phyloP scores from a whole-genome alignment of 257 asterid species.

The Ophiorrhiza pumila region DNA sequence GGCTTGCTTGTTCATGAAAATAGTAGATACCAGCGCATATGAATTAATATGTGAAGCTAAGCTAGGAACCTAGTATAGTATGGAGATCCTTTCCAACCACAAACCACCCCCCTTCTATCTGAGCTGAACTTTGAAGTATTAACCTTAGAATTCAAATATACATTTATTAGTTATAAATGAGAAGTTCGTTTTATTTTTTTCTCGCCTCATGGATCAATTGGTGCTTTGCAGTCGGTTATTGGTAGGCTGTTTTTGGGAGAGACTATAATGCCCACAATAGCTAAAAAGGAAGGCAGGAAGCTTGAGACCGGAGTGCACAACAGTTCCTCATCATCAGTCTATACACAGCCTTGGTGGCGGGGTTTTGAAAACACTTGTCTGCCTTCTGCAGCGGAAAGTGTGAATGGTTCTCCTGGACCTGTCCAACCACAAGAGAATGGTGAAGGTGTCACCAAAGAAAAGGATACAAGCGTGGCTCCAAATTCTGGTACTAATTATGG shows the following conservation, averaged over 20 bases:
- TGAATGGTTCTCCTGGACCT: slow-evolving; percentile 30
- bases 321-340: slow-evolving; percentile 37
- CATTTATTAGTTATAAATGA: background rate
- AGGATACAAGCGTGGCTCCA: slow-evolving; percentile 29
- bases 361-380: slow-evolving; percentile 48
- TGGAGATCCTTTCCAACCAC: background rate
- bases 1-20: background rate
- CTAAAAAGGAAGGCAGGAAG: slow-evolving; percentile 41
- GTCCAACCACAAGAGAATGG: slow-evolving; percentile 28
- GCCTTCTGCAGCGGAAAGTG: slow-evolving; percentile 39
- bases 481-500: slow-evolving; percentile 43
- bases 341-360: slow-evolving; percentile 73
- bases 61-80: background rate
- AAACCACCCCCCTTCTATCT: background rate
- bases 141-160: background rate
- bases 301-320: slow-evolving; percentile 42
- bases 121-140: background rate
- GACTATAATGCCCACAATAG: slow-evolving; percentile 66
- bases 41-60: background rate
- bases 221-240: slow-evolving; percentile 27
- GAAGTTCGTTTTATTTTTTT: background rate
- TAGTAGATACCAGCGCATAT: background rate
- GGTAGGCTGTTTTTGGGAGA: slow-evolving; percentile 25
- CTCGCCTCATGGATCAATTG: slow-evolving; percentile 12
- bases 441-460: slow-evolving; percentile 36